Percentiles rank a stretch among this genome's conserved stretches.
phyloP scores from a whole-genome alignment of 225 moss, liverwort and hornwort genomes.

The Polytrichum formosum region DNA sequence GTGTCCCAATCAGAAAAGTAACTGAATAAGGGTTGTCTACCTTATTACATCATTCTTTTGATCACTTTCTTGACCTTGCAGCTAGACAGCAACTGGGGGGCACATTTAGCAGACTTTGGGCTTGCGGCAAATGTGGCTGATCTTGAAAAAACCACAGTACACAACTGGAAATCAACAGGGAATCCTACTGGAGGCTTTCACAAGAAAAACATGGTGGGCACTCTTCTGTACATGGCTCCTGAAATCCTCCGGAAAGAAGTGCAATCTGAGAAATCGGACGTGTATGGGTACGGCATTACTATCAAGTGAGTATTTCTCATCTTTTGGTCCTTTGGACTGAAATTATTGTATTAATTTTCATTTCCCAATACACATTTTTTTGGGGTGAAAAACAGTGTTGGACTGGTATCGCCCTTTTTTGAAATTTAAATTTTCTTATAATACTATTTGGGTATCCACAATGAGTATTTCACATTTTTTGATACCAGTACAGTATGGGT shows the following conservation, averaged over 20 bases:
- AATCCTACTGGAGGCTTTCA: conserved; percentile 73
- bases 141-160: conserved; percentile 44
- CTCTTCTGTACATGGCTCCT: conserved; percentile 69
- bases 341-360: too few relatives aligned
- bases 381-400: too few relatives aligned
- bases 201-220: conserved; percentile 74
- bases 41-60: not conserved
- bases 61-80: conserved; percentile 17
- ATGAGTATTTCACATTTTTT: too few relatives aligned
- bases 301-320: conserved; percentile 43
- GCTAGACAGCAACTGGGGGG: conserved; percentile 69
- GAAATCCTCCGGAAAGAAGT: conserved; percentile 64
- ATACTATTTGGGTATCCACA: too few relatives aligned
- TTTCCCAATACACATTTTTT: too few relatives aligned
- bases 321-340: too few relatives aligned
- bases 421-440: too few relatives aligned
- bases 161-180: conserved; percentile 56
- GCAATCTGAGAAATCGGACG: conserved; percentile 68
- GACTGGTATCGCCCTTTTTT: too few relatives aligned
- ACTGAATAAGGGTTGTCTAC: not conserved
- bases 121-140: conserved; percentile 47
- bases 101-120: conserved; percentile 67
- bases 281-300: conserved; percentile 62
- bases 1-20: too few relatives aligned
- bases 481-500: too few relatives aligned